These are phyloP conservation scores for Colletotrichum lindemuthianum DNA, from an alignment of 2,329 filamentous ascomycete genomes.

Conservation along the genomic window DNA sequence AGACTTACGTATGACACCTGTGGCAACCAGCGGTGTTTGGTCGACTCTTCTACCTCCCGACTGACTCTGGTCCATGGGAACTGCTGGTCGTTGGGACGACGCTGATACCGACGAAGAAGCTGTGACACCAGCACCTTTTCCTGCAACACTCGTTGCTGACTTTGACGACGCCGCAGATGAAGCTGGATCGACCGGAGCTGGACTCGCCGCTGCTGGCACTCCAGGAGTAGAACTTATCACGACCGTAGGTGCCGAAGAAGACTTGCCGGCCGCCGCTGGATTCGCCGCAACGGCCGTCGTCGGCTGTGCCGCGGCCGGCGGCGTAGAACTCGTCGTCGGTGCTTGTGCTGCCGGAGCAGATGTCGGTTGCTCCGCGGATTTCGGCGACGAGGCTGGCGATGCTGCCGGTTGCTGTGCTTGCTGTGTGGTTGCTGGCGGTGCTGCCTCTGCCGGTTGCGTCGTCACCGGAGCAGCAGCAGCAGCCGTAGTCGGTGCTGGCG, in stretches of 20 bases:
- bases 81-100: neutral
- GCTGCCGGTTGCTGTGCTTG: slow-evolving; percentile 14
- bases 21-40: slow-evolving; percentile 21
- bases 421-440: slow-evolving; percentile 1
- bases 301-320: neutral
- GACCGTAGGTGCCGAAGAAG: neutral
- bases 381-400: slow-evolving; percentile 4
- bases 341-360: neutral
- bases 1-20: slow-evolving; percentile 21
- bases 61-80: neutral
- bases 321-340: neutral
- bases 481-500: slow-evolving; percentile 15
- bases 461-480: slow-evolving; percentile 1
- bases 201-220: neutral
- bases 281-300: neutral
- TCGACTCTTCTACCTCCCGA: neutral
- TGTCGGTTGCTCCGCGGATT: slow-evolving; percentile 8
- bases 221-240: too few relatives aligned
- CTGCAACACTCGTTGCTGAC: too few relatives aligned
- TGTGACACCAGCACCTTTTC: too few relatives aligned
- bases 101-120: too few relatives aligned
- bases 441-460: slow-evolving; percentile 5
- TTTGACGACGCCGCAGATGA: neutral
- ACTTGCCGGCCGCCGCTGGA: neutral
- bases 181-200: neutral